phyloP scores from a whole-genome alignment of 768 basidiomycete species.

The Mycena rosella region DNA sequence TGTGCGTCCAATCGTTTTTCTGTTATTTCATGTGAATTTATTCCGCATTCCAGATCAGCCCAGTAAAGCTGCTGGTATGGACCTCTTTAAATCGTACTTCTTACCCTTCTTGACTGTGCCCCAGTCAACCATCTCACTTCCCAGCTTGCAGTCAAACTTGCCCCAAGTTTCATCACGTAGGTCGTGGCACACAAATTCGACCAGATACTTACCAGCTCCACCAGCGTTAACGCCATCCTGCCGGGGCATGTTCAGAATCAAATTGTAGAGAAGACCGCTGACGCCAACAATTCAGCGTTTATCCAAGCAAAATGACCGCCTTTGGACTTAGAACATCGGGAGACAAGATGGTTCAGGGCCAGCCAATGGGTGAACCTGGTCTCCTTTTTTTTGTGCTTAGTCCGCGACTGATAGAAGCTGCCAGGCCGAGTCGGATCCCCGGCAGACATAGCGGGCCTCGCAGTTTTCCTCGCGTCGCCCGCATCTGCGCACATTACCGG shows the following conservation, averaged over 20 bases:
- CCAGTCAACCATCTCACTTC: conserved; percentile 85
- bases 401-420: conserved; percentile 4
- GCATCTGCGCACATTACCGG: conserved; percentile 84
- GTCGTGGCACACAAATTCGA: background rate
- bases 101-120: background rate
- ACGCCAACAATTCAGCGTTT: conserved; percentile 58
- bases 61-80: conserved; percentile 84
- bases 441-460: conserved; percentile 79
- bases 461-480: conserved; percentile 76
- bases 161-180: conserved; percentile 71
- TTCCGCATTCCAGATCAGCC: conserved; percentile 67
- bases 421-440: conserved; percentile 75
- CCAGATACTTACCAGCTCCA: background rate
- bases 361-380: conserved; percentile 81
- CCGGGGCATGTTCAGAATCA: conserved; percentile 68
- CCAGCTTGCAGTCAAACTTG: conserved; percentile 75
- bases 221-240: conserved; percentile 85
- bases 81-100: too few relatives aligned
- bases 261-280: too few relatives aligned
- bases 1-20: conserved; percentile 62
- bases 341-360: conserved; percentile 64
- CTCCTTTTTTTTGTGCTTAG: conserved; percentile 29
- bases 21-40: background rate
- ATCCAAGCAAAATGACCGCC: conserved; percentile 89
- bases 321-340: conserved; percentile 72